These are phyloP conservation scores for Candida insectorum DNA, from an alignment of 805 yeast species.

Conservation along the genomic window DNA sequence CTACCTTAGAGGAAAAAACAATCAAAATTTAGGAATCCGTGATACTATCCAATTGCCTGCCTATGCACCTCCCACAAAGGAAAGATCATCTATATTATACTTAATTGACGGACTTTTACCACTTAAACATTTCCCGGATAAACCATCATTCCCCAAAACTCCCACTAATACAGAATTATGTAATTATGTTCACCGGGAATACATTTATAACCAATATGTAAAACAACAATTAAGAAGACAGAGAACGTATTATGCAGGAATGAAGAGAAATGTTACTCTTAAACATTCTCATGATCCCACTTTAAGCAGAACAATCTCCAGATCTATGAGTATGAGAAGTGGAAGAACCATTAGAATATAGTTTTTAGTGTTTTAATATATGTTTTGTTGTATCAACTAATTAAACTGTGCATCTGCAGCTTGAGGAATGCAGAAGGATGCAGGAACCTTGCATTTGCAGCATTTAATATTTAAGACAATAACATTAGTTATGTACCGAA, in stretches of 20 bases:
- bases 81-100: conserved; percentile 3
- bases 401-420: no score
- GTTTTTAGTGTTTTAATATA: no score
- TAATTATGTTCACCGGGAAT: conserved; percentile 19
- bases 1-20: not conserved
- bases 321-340: not conserved
- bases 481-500: no score
- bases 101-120: conserved; percentile 1
- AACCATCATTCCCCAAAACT: conserved; percentile 18
- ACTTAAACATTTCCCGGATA: conserved; percentile 2
- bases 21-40: not conserved
- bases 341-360: not conserved
- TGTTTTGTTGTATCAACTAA: no score
- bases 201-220: conserved; percentile 16
- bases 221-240: conserved; percentile 7
- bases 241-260: conserved; percentile 3
- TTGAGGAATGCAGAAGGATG: no score
- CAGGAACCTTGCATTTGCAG: no score
- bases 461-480: no score
- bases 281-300: conserved; percentile 6
- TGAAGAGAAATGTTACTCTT: not conserved
- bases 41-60: conserved; percentile 6
- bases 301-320: conserved; percentile 5
- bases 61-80: conserved; percentile 14
- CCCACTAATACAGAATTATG: conserved; percentile 25